Base-by-base conservation (phyloP, 495 filamentous ascomycete species). In the Hypoxylon fuscum region DNA sequence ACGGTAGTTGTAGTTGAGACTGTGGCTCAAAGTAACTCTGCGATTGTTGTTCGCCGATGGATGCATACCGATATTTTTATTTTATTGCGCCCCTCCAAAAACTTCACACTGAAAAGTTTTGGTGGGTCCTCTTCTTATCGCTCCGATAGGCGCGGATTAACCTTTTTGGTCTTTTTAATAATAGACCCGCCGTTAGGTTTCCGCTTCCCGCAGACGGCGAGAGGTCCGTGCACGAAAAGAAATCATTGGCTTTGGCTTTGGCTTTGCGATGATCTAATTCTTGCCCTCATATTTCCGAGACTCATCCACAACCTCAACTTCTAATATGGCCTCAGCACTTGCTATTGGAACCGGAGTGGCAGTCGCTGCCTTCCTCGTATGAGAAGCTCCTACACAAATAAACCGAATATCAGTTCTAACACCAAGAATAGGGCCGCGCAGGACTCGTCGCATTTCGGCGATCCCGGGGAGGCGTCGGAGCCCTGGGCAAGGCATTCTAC, bases 401-500 rank as follows among this genome's bases (percentile, higher is more conserved):
- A 1, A 25, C 35, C n/a, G 34, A 21, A 20, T 7, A 23, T 12
- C 32, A 27, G 4, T 8, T 27, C 34, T 25, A 49, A 59, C 12
- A 41, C 15, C 18, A 27, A 21, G 4, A 15, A 20, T 67, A 96
- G 92, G 94, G 94, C 66, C 89, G 95, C 63, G 93, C 96, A 61
- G 95, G 94, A 48, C 81, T 96, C 9, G 88, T 97, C 46, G 95
- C 96, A 49, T 84, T 92, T 69, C 89, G 92, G 41, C 86, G 90
- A 53, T 97, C 88, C 50, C 83, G 87, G 60, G 91, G 90, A 69
- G 88, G 88, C 66, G 81, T 88, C 54, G 86, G 87, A 58, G 84
- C 85, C n/a, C 74, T 96, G 52, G 94, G 95, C 59, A 90, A 90
- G 74, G 87, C 90, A 25, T 99, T 90, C 73, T 98, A 96, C 81